These are phyloP conservation scores for Chytridium lagenaria DNA, from an alignment of 371 early-diverging fungal species.

Conservation along the genomic window DNA sequence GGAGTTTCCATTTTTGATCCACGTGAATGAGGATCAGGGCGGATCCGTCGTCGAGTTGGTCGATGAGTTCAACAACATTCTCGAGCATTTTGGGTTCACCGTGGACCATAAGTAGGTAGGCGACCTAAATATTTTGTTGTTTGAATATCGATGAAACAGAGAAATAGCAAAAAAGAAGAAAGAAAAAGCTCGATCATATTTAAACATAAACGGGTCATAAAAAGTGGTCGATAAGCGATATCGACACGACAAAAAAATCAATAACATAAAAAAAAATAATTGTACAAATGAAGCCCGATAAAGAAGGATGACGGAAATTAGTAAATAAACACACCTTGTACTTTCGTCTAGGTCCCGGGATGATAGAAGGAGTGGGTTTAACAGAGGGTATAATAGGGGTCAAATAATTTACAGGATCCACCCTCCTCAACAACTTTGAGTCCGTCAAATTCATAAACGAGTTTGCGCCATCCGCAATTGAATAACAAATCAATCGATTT, in stretches of 20 bases:
- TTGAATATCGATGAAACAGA: not conserved
- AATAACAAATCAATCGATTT: constrained; percentile 45
- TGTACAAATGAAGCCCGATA: too few species aligned
- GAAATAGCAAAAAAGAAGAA: not conserved
- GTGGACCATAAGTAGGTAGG: constrained; percentile 52
- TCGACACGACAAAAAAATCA: too few species aligned
- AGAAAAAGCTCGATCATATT: too few species aligned
- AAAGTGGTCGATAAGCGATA: too few species aligned
- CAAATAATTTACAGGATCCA: constrained; percentile 45
- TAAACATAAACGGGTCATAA: too few species aligned
- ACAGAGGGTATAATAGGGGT: not conserved
- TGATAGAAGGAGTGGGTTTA: not conserved
- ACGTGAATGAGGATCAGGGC: constrained; percentile 53
- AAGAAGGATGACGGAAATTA: too few species aligned
- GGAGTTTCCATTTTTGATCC: constrained; percentile 15
- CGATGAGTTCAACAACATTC: constrained; percentile 26
- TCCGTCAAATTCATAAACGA: constrained; percentile 35
- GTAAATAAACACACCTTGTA: constrained; percentile 12
- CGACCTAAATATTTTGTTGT: constrained; percentile 21
- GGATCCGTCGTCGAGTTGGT: constrained; percentile 47
- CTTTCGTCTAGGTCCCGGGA: constrained; percentile 11
- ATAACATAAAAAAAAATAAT: too few species aligned
- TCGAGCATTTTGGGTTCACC: constrained; percentile 18
- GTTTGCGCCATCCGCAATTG: constrained; percentile 45
- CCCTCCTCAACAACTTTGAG: constrained; percentile 26